These are phyloP conservation scores for Acanthamoeba divionensis DNA, from an alignment of 208 protist species.

Conservation along the genomic window DNA sequence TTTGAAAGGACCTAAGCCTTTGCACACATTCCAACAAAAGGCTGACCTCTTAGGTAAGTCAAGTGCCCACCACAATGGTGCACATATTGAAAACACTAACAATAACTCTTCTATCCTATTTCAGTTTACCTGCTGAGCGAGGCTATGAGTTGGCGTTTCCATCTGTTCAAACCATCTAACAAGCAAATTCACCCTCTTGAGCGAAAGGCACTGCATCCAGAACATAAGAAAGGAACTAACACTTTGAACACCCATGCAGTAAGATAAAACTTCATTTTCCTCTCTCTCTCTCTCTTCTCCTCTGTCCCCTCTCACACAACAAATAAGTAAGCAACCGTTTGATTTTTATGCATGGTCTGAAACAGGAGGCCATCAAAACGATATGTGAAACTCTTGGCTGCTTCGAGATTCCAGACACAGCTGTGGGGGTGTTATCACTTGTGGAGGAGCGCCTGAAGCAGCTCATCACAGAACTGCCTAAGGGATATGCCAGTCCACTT, in stretches of 20 bases:
- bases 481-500: background rate
- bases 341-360: background rate
- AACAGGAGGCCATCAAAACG: background rate
- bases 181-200: background rate
- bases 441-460: background rate
- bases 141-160: no score
- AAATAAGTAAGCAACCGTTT: background rate
- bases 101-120: background rate
- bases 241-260: no score
- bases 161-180: no score
- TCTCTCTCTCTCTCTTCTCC: background rate
- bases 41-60: background rate
- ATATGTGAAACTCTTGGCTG: background rate
- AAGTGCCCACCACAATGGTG: background rate
- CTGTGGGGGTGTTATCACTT: background rate
- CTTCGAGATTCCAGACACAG: background rate
- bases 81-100: background rate
- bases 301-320: background rate
- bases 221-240: background rate
- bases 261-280: no score
- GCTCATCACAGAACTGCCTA: background rate
- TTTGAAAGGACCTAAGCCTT: background rate
- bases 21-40: background rate
- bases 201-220: background rate
- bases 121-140: no score